Conservation (phyloP, 306 rosid genomes). For the Lathyrus oleraceus region DNA sequence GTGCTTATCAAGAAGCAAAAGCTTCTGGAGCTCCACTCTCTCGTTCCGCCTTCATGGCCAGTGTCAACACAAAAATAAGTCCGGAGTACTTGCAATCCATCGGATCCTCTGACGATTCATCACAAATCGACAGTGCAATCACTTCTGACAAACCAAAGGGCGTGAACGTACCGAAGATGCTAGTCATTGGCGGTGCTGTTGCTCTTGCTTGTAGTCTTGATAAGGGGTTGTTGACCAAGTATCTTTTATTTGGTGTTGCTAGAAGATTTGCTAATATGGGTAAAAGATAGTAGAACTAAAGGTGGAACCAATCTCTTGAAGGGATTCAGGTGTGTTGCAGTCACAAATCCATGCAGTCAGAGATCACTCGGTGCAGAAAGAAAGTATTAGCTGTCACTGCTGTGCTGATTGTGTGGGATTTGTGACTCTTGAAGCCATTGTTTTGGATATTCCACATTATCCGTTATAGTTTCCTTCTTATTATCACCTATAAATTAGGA, state of each 20-base stretch:
- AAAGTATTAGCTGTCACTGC: too few species aligned
- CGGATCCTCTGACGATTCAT: conserved; percentile 42
- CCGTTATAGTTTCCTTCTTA: not conserved
- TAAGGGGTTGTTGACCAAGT: conserved; percentile 79
- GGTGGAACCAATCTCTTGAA: conserved; percentile 31
- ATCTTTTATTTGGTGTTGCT: conserved; percentile 81
- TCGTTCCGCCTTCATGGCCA: conserved; percentile 65
- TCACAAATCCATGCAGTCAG: not conserved
- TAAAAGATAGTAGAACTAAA: conserved; percentile 44
- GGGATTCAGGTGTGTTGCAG: not conserved
- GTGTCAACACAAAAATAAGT: conserved; percentile 52
- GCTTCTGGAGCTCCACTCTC: conserved; percentile 62
- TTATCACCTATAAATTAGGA: not conserved
- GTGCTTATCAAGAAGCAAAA: conserved; percentile 74
- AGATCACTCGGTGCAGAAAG: not conserved
- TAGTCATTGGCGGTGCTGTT: conserved; percentile 76
- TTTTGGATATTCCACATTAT: conserved; percentile 15
- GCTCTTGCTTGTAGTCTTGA: conserved; percentile 89
- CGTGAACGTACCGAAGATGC: conserved; percentile 48
- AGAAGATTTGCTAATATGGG: conserved; percentile 80
- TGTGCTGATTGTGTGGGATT: not conserved
- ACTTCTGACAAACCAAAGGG: conserved; percentile 60
- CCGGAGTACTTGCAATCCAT: conserved; percentile 54
- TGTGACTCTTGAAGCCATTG: conserved; percentile 21
- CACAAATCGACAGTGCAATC: conserved; percentile 35